phyloP scores from a whole-genome alignment of 129 eudicot genomes.

The Lonicera japonica region DNA sequence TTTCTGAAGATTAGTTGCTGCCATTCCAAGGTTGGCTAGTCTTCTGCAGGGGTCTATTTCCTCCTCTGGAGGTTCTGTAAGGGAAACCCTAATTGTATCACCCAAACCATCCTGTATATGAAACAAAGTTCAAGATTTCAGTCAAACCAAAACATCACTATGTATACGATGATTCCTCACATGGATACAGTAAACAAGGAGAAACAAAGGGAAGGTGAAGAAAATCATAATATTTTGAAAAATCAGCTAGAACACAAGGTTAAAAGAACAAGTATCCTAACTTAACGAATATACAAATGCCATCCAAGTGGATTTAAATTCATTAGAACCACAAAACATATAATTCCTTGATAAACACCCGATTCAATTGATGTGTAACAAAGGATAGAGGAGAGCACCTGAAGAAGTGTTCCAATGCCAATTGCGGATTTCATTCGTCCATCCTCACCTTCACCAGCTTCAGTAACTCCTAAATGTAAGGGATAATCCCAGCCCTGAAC shows the following conservation, averaged over 20 bases:
- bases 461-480: constrained; percentile 90
- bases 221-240: too few relatives aligned
- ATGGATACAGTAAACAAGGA: too few relatives aligned
- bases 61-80: constrained; percentile 91
- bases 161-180: too few relatives aligned
- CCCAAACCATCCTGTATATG: constrained; percentile 86
- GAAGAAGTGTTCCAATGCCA: constrained; percentile 98
- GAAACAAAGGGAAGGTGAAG: too few relatives aligned
- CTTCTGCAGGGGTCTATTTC: constrained; percentile 97
- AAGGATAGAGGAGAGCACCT: constrained; percentile 40
- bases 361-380: too few relatives aligned
- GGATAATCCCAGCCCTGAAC: constrained; percentile 98
- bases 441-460: constrained; percentile 99
- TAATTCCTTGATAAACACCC: too few relatives aligned
- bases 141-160: too few relatives aligned
- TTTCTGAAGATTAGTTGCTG: constrained; percentile 79
- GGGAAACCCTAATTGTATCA: constrained; percentile 94
- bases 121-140: background rate
- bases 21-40: constrained; percentile 89
- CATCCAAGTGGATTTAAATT: too few relatives aligned
- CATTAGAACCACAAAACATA: too few relatives aligned
- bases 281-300: too few relatives aligned
- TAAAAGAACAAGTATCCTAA: too few relatives aligned
- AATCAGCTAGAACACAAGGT: too few relatives aligned
- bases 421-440: constrained; percentile 98